A percentile compares a stretch with the other conserved stretches of the same genome.
These are phyloP conservation scores for Fagopyrum homotropicum DNA, from an alignment of 148 eudicot genomes.

Conservation along the genomic window DNA sequence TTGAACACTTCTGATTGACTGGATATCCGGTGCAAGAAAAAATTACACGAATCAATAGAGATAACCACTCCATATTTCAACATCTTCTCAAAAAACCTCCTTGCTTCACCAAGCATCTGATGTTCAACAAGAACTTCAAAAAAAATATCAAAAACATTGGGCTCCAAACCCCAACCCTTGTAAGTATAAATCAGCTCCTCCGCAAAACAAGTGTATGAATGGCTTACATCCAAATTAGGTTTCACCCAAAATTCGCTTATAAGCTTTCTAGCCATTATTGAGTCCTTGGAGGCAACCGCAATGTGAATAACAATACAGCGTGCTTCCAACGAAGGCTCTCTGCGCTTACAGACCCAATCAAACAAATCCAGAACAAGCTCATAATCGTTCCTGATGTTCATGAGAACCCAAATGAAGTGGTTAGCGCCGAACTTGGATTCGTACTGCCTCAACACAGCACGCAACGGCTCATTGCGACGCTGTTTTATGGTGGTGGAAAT, in stretches of 20 bases:
- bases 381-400: slow-evolving; percentile 63
- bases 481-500: slow-evolving; percentile 61
- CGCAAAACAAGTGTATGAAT: slow-evolving; percentile 45
- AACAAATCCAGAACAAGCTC: slow-evolving; percentile 53
- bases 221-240: slow-evolving; percentile 33
- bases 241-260: slow-evolving; percentile 50
- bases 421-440: slow-evolving; percentile 53
- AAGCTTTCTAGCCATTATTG: slow-evolving; percentile 43
- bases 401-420: slow-evolving; percentile 77
- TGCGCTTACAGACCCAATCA: slow-evolving; percentile 59
- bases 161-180: slow-evolving; percentile 85
- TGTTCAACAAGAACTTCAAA: slow-evolving; percentile 69
- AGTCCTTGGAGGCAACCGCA: slow-evolving; percentile 64
- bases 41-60: slow-evolving; percentile 58
- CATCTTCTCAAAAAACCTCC: slow-evolving; percentile 56
- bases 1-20: slow-evolving; percentile 30
- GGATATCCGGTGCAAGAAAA: slow-evolving; percentile 49
- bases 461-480: slow-evolving; percentile 50
- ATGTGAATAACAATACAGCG: slow-evolving; percentile 72
- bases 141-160: slow-evolving; percentile 72
- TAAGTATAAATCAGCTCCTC: slow-evolving; percentile 71
- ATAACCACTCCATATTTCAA: slow-evolving; percentile 62
- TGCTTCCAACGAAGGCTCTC: slow-evolving; percentile 71
- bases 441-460: slow-evolving; percentile 49
- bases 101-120: slow-evolving; percentile 51